Evolutionary conservation across 2,329 filamentous ascomycete species (phyloP), one percentile per base, ranked within the genome.

Genomic region (Colletotrichum trifolii): DNA sequence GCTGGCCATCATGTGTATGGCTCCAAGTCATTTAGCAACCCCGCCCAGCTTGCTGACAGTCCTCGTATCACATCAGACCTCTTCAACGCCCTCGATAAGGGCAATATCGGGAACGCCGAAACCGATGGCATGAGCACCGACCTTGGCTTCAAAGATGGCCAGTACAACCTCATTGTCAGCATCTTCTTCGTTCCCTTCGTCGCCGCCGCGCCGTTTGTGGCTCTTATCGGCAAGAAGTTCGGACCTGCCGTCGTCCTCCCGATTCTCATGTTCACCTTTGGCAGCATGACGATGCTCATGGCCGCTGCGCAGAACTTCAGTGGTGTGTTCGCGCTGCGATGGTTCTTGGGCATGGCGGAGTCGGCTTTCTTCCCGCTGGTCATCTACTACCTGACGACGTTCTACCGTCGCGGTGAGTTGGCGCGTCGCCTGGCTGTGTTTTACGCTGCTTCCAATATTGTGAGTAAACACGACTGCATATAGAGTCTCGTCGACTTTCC

Each of bases 131-230:
- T 65, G 45, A 65, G 62, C 35, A 61, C 53, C 35, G 50, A 69
- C 75, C 62, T 65, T 45, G 77, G 77, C 3, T 72, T 81, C 11
- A 72, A 82, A 58, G 62, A 72, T 3, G 83, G 87, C 70, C 84
- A 92, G 74, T 92, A 93, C 79, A 93, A 92, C 75, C 84, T 88
- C 49, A 82, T 92, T 50, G 76, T 94, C 45, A 86, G 83, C 68
- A 88, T 94, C 68, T 94, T 94, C 81, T 94, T 91, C 75, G 82
- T 93, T 6, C 91, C 91, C 0, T 93, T 90, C 73, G 91, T 93
- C 56, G 73, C 93, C 45, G 56, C 62, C 6, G 90, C 90, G 0
- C 90, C 89, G 0, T 74, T 78, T 8, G 68, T 80, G 1, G 77
- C 78, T 48, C 89, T 93, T 76, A 74, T 91, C 10, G 90, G 89